A percentile compares a stretch with the other conserved stretches of the same genome.
Evolutionary conservation across 1,139 yeast species (phyloP).

Genomic region (Kodamaea suecica): DNA sequence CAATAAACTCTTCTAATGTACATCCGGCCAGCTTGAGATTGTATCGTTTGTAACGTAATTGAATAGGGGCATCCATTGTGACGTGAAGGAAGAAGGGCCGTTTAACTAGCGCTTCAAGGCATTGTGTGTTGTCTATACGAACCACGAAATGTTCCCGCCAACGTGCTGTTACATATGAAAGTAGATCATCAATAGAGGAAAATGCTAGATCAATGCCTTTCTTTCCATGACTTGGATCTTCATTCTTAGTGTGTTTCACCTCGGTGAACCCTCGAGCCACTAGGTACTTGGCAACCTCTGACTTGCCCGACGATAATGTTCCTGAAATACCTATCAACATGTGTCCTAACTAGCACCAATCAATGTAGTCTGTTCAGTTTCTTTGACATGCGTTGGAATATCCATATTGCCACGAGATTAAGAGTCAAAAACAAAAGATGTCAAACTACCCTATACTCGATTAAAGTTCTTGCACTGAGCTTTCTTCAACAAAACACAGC

Average conservation of each 20-base stretch:
- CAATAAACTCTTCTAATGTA: constrained; percentile 43
- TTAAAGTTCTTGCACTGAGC: no score
- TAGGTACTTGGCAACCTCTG: constrained; percentile 60
- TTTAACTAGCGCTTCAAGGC: constrained; percentile 53
- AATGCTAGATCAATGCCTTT: constrained; percentile 2
- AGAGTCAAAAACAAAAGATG: no score
- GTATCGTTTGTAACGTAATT: constrained; percentile 51
- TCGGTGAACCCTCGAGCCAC: constrained; percentile 54
- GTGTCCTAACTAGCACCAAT: constrained; percentile 1
- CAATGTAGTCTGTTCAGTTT: neutral
- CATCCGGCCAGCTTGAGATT: constrained; percentile 17
- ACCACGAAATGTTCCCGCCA: constrained; percentile 69
- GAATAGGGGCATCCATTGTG: constrained; percentile 72
- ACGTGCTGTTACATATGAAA: constrained; percentile 62
- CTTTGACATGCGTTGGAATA: no score
- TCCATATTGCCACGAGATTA: no score
- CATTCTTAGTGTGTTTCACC: constrained; percentile 13
- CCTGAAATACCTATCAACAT: constrained; percentile 84
- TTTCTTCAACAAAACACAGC: no score
- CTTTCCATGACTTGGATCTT: constrained; percentile 3
- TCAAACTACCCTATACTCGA: no score
- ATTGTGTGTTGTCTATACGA: constrained; percentile 42
- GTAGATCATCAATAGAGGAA: constrained; percentile 38
- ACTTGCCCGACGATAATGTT: constrained; percentile 64
- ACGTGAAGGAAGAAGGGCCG: constrained; percentile 87